These are phyloP conservation scores for Debaryomycetaceae sp. DNA, from an alignment of 1,139 yeast species.

Conservation along the genomic window DNA sequence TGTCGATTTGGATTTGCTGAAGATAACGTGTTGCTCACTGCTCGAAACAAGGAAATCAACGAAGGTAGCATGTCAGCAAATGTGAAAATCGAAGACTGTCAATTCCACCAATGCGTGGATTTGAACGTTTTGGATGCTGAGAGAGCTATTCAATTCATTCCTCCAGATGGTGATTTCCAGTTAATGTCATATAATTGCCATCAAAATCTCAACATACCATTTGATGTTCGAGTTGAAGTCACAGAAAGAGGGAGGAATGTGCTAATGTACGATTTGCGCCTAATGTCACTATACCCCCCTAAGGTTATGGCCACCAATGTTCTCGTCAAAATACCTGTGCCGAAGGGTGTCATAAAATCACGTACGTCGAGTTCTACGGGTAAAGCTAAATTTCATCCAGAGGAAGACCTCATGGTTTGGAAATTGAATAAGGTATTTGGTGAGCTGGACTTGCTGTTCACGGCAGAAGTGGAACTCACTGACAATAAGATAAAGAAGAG, in stretches of 20 bases:
- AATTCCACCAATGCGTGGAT: constrained; percentile 85
- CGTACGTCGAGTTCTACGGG: constrained; percentile 56
- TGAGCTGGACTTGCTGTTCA: constrained; percentile 54
- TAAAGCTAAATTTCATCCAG: constrained; percentile 63
- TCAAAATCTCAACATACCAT: constrained; percentile 66
- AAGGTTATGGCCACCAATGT: constrained; percentile 68
- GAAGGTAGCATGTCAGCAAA: constrained; percentile 29
- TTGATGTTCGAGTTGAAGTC: constrained; percentile 61
- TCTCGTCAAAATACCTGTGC: constrained; percentile 64
- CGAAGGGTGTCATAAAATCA: constrained; percentile 56
- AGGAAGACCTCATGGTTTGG: constrained; percentile 68
- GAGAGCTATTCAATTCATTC: constrained; percentile 67
- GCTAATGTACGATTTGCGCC: constrained; percentile 54
- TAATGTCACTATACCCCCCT: constrained; percentile 61
- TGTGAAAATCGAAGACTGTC: constrained; percentile 70
- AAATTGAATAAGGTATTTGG: constrained; percentile 67
- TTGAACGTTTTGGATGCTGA: constrained; percentile 65
- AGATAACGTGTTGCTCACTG: constrained; percentile 22
- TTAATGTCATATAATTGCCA: constrained; percentile 68
- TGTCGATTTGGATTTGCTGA: constrained; percentile 65
- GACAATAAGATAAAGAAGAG: constrained; percentile 12
- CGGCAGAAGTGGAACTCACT: constrained; percentile 46
- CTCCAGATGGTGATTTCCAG: constrained; percentile 93
- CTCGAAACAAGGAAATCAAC: constrained; percentile 6
- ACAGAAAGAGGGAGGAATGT: constrained; percentile 47